These are phyloP conservation scores for Arctostaphylos glauca DNA, from an alignment of 148 eudicot species.

Conservation along the genomic window DNA sequence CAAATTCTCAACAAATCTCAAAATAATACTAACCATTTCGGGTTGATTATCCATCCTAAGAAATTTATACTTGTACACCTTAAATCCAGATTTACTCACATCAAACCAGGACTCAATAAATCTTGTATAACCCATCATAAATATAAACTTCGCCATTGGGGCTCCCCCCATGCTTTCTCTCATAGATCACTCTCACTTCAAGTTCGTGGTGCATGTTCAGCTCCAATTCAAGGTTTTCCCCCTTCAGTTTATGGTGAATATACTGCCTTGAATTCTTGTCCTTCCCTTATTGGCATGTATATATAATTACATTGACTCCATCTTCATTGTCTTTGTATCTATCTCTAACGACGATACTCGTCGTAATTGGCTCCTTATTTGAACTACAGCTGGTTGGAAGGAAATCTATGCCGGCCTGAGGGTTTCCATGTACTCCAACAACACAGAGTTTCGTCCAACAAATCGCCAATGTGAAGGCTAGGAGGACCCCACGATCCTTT, in stretches of 20 bases:
- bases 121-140: constrained; percentile 80
- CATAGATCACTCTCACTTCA: constrained; percentile 82
- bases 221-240: constrained; percentile 78
- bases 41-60: constrained; percentile 67
- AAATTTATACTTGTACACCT: constrained; percentile 78
- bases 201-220: constrained; percentile 78
- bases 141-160: constrained; percentile 64
- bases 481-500: constrained; percentile 65
- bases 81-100: constrained; percentile 84
- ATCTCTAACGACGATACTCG: constrained; percentile 67
- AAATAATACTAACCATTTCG: constrained; percentile 75
- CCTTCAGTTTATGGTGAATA: constrained; percentile 60
- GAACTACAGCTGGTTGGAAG: constrained; percentile 60
- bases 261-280: constrained; percentile 53
- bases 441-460: constrained; percentile 88
- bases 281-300: constrained; percentile 84
- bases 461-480: constrained; percentile 67
- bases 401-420: constrained; percentile 83
- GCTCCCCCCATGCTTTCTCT: constrained; percentile 55
- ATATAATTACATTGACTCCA: constrained; percentile 61
- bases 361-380: constrained; percentile 79
- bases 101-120: constrained; percentile 80
- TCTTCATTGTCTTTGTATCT: constrained; percentile 94
- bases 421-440: constrained; percentile 73
- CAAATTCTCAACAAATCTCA: constrained; percentile 53